Conservation (phyloP, 1,284 basidiomycete species). For the Cryptococcus sp. region DNA sequence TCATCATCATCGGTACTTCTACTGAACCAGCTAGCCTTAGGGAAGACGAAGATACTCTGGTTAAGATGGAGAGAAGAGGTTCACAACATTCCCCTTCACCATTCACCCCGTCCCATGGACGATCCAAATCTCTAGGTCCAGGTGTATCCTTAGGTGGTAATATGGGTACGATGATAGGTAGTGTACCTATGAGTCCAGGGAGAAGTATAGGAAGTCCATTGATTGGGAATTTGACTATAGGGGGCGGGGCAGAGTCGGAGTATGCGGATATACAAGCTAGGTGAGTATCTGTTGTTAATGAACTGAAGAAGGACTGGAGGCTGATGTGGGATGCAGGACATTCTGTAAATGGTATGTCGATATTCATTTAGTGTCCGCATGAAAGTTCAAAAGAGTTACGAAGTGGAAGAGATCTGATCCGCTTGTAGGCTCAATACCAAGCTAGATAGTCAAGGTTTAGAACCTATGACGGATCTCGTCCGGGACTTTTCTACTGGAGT, state of each 20-base stretch:
- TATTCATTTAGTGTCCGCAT: too few species aligned
- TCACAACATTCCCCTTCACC: background rate
- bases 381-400: too few species aligned
- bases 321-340: constrained; percentile 22
- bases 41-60: too few species aligned
- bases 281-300: constrained; percentile 11
- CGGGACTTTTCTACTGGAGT: constrained; percentile 92
- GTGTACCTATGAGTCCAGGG: constrained; percentile 16
- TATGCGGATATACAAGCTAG: constrained; percentile 62
- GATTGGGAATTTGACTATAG: constrained; percentile 20
- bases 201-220: constrained; percentile 2
- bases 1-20: background rate
- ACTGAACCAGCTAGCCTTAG: background rate
- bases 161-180: background rate
- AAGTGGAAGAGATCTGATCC: background rate
- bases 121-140: constrained; percentile 19
- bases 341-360: constrained; percentile 48
- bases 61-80: constrained; percentile 2
- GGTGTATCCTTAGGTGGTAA: constrained; percentile 6
- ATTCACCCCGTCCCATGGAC: constrained; percentile 11
- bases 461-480: constrained; percentile 85
- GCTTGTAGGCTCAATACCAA: constrained; percentile 86
- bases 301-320: background rate
- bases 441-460: constrained; percentile 75
- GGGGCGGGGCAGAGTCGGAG: constrained; percentile 57